Evolutionary conservation across 1,139 yeast genomes (phyloP), one percentile per base, ranked within the genome.

Genomic region (Scheffersomyces segobiensis): DNA sequence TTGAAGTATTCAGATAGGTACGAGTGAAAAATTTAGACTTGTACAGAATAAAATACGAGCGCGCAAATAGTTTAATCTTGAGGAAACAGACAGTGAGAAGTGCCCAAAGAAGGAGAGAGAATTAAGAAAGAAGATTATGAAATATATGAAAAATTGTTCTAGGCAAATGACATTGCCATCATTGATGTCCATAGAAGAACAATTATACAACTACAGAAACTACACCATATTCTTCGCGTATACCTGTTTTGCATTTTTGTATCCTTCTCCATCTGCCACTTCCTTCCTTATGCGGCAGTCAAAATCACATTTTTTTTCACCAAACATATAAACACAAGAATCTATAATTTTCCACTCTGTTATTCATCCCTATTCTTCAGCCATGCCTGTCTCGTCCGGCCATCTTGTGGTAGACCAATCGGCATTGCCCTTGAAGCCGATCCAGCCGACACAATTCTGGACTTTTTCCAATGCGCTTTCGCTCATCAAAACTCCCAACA

Each of bases 381-480:
- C 17, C 42, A 48, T 48, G 50, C 50, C 50, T 17, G 50, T 24
- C n/a, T 19, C 50, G 21, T 48, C 17, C 8, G 26, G 26, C 6
- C 26, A 48, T 5, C n/a, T 48, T 20, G 24, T 14, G n/a, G 50
- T 48, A 17, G 14, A 21, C 14, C 21, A 48, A 48, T 20, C 21
- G 18, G 50, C 17, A 20, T 59, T 62, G 55, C 71, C 70, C 14
- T 66, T 73, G 60, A 75, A 72, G 61, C 75, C 78, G 26, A 70
- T 73, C 52, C 77, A 76, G 55, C 81, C 82, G 19, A 76, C 79
- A 2, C 78, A 76, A 56, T 66, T 68, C 49, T 65, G 85, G 85
- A 77, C 81, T 0, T 77, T 81, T 60, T 80, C 76, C 55, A 79
- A 77, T 63, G 83, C 81, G 2, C 68, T 77, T 50, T 63, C 74